phyloP scores from a whole-genome alignment of 306 rosid genomes.

The Vicia faba region DNA sequence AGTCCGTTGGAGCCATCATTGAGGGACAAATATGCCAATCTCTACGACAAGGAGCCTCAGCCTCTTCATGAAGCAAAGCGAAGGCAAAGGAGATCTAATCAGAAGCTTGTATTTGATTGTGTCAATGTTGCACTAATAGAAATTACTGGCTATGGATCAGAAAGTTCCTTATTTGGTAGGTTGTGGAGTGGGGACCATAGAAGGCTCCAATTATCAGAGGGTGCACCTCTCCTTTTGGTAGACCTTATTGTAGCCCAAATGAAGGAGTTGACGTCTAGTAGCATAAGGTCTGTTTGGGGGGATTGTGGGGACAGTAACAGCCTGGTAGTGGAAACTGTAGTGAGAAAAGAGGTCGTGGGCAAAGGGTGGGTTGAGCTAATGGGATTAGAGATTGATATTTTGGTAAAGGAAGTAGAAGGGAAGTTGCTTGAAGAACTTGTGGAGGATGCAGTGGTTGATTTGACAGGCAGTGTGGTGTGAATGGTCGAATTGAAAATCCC shows the following conservation, averaged over 20 bases:
- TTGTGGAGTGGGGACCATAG: constrained; percentile 50
- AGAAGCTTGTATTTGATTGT: constrained; percentile 82
- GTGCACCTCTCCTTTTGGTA: constrained; percentile 53
- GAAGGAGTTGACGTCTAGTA: constrained; percentile 64
- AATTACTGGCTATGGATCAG: constrained; percentile 57
- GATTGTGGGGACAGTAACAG: constrained; percentile 61
- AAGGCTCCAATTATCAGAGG: constrained; percentile 43
- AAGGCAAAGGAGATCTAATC: constrained; percentile 69
- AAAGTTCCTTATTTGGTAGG: constrained; percentile 37
- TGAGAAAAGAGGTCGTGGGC: constrained; percentile 80
- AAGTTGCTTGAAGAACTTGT: constrained; percentile 84
- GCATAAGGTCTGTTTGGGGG: constrained; percentile 57
- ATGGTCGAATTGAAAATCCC: constrained; percentile 36
- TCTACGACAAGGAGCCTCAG: constrained; percentile 58
- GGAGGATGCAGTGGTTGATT: constrained; percentile 79
- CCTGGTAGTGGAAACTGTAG: constrained; percentile 78
- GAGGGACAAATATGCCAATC: constrained; percentile 64
- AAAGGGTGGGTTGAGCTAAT: constrained; percentile 71
- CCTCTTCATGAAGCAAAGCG: constrained; percentile 75
- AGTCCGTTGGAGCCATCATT: constrained; percentile 81
- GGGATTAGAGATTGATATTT: constrained; percentile 66
- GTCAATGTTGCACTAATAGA: constrained; percentile 71
- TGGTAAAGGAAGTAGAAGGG: constrained; percentile 75
- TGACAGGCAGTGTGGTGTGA: constrained; percentile 56
- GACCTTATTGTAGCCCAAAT: constrained; percentile 67